A percentile compares a stretch with the other conserved stretches of the same genome.
Evolutionary conservation across 805 yeast species (phyloP).

Genomic region (Osmozyma mogii): DNA sequence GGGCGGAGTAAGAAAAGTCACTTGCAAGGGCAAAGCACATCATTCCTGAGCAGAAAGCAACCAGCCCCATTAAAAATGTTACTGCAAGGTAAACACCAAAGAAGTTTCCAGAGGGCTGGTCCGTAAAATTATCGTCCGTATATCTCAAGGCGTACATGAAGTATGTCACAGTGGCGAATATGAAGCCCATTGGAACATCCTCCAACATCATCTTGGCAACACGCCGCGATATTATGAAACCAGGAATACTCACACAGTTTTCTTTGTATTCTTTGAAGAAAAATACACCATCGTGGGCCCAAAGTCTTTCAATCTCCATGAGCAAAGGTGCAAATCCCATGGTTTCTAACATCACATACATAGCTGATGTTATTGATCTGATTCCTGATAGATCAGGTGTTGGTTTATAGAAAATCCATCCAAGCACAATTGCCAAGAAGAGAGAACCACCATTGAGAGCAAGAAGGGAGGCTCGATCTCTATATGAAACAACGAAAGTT

Average conservation of each 20-base stretch:
- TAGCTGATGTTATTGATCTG: slow-evolving; percentile 40
- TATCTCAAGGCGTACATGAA: slow-evolving; percentile 69
- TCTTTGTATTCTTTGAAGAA: slow-evolving; percentile 60
- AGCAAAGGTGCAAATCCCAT: slow-evolving; percentile 34
- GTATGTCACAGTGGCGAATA: slow-evolving; percentile 56
- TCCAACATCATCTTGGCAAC: slow-evolving; percentile 60
- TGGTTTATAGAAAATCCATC: slow-evolving; percentile 73
- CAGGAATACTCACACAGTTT: slow-evolving; percentile 54
- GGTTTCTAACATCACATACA: slow-evolving; percentile 32
- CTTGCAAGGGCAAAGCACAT: slow-evolving; percentile 47
- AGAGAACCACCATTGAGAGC: slow-evolving; percentile 34
- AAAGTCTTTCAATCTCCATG: slow-evolving; percentile 31
- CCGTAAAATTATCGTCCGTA: slow-evolving; percentile 3
- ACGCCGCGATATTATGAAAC: slow-evolving; percentile 60
- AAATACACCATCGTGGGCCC: slow-evolving; percentile 29
- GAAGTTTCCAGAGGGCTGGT: slow-evolving; percentile 10
- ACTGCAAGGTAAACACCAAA: slow-evolving; percentile 61
- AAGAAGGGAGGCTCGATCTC: slow-evolving; percentile 26
- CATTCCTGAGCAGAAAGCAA: slow-evolving; percentile 49
- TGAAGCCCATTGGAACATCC: slow-evolving; percentile 55
- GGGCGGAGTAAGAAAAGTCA: slow-evolving; percentile 54
- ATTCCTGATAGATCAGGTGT: slow-evolving; percentile 54
- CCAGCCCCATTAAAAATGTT: slow-evolving; percentile 46
- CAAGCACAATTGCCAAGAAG: slow-evolving; percentile 52
- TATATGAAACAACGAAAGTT: slow-evolving; percentile 21